phyloP scores from a whole-genome alignment of 139 green algal genomes.

The Nannochloris sp. region DNA sequence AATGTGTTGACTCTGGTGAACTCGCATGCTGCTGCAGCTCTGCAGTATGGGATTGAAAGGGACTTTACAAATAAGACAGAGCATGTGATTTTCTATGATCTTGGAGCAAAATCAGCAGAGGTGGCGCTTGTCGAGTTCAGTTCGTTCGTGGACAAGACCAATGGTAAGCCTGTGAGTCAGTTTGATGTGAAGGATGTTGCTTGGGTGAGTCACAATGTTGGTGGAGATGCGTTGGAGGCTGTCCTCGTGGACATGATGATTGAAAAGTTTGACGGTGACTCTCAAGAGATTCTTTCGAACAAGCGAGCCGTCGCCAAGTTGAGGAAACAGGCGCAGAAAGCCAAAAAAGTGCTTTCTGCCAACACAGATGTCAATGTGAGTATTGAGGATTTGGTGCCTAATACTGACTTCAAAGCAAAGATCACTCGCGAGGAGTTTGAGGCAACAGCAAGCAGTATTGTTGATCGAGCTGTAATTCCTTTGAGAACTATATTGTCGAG shows the following conservation, averaged over 20 bases:
- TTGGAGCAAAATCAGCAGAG: slow-evolving; percentile 69
- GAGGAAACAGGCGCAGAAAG: slow-evolving; percentile 68
- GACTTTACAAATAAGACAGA: slow-evolving; percentile 76
- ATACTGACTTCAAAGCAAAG: slow-evolving; percentile 72
- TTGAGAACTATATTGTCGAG: slow-evolving; percentile 60
- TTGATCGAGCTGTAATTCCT: slow-evolving; percentile 40
- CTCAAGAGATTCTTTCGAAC: slow-evolving; percentile 38
- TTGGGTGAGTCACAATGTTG: slow-evolving; percentile 71
- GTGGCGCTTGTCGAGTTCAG: slow-evolving; percentile 78
- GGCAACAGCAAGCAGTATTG: slow-evolving; percentile 59
- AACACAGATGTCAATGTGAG: slow-evolving; percentile 81
- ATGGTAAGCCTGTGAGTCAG: slow-evolving; percentile 47
- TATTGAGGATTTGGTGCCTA: slow-evolving; percentile 84
- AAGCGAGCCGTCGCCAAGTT: slow-evolving; percentile 85
- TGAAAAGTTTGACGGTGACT: slow-evolving; percentile 51
- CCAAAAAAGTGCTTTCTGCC: slow-evolving; percentile 94
- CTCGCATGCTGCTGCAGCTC: slow-evolving; percentile 81
- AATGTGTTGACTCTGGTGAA: slow-evolving; percentile 86
- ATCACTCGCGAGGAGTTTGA: slow-evolving; percentile 73
- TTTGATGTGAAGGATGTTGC: slow-evolving; percentile 85
- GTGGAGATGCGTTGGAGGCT: slow-evolving; percentile 72
- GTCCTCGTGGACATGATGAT: slow-evolving; percentile 85
- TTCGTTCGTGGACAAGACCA: slow-evolving; percentile 29
- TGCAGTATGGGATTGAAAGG: slow-evolving; percentile 96
- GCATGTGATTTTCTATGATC: slow-evolving; percentile 85